A percentile compares a stretch with the other conserved stretches of the same genome.
These are phyloP conservation scores for Mucor indicus DNA, from an alignment of 371 early-diverging fungal species.

Conservation along the genomic window DNA sequence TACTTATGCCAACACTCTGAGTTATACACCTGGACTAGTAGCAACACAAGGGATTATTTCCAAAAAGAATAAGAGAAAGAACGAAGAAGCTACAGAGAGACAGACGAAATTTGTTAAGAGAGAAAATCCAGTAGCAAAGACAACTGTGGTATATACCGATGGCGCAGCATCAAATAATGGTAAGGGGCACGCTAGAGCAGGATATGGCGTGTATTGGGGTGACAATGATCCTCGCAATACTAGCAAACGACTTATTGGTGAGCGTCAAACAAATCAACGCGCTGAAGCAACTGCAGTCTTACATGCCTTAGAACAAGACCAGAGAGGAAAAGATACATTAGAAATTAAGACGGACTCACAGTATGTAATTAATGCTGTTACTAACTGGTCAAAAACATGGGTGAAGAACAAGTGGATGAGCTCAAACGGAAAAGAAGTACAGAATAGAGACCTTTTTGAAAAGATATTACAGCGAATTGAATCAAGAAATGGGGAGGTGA, in stretches of 20 bases:
- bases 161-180: slow-evolving; percentile 78
- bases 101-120: too few species aligned
- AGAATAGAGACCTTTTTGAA: slow-evolving; percentile 76
- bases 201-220: slow-evolving; percentile 85
- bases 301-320: slow-evolving; percentile 61
- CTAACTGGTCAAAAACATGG: slow-evolving; percentile 72
- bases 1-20: too few species aligned
- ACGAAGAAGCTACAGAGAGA: too few species aligned
- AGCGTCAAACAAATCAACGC: slow-evolving; percentile 80
- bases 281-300: slow-evolving; percentile 80
- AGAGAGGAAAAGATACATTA: slow-evolving; percentile 17
- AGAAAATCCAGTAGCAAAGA: background rate
- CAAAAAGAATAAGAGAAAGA: too few species aligned
- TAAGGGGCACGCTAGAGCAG: slow-evolving; percentile 56
- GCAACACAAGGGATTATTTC: too few species aligned
- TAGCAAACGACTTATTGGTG: slow-evolving; percentile 59
- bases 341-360: slow-evolving; percentile 72
- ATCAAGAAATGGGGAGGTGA: slow-evolving; percentile 32
- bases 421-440: slow-evolving; percentile 50
- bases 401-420: slow-evolving; percentile 59
- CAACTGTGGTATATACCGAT: slow-evolving; percentile 68
- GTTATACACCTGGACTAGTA: too few species aligned
- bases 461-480: slow-evolving; percentile 39
- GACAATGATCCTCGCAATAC: slow-evolving; percentile 71
- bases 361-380: slow-evolving; percentile 65